These are phyloP conservation scores for Cicer arietinum DNA, from an alignment of 306 rosid genomes.

Conservation along the genomic window DNA sequence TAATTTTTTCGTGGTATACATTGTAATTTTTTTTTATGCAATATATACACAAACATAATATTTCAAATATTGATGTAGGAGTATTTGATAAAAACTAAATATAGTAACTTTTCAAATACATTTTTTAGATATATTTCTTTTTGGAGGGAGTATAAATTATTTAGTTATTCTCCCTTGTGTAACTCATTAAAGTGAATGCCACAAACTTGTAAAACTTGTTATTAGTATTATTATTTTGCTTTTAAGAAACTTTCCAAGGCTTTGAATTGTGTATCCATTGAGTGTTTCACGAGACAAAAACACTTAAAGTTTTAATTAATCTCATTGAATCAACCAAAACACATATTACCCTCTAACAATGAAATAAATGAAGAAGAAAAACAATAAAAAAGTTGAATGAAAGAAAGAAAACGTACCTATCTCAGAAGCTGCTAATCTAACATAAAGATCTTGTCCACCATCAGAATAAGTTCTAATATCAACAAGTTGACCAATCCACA, in stretches of 20 bases:
- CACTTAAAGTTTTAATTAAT: neutral
- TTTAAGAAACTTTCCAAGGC: neutral
- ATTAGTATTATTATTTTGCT: neutral
- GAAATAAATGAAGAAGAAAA: neutral
- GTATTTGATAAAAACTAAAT: too few relatives aligned
- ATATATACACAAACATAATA: too few relatives aligned
- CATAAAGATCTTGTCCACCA: constrained; percentile 66
- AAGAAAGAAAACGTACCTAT: constrained; percentile 52
- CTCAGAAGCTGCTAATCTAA: constrained; percentile 76
- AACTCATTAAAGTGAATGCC: neutral
- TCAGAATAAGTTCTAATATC: constrained; percentile 55
- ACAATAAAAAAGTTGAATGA: neutral
- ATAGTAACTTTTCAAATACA: too few relatives aligned
- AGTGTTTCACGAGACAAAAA: neutral
- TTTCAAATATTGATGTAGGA: too few relatives aligned
- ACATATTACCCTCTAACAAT: neutral
- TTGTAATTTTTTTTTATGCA: too few relatives aligned
- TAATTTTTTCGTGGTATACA: too few relatives aligned
- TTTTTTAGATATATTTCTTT: too few relatives aligned
- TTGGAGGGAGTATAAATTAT: too few relatives aligned
- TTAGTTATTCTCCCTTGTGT: neutral
- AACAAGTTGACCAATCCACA: constrained; percentile 57
- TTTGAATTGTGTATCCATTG: neutral
- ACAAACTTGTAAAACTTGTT: neutral
- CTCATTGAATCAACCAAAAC: neutral